These are phyloP conservation scores for Calocybe cyanea DNA, from an alignment of 768 basidiomycete genomes.

Conservation along the genomic window DNA sequence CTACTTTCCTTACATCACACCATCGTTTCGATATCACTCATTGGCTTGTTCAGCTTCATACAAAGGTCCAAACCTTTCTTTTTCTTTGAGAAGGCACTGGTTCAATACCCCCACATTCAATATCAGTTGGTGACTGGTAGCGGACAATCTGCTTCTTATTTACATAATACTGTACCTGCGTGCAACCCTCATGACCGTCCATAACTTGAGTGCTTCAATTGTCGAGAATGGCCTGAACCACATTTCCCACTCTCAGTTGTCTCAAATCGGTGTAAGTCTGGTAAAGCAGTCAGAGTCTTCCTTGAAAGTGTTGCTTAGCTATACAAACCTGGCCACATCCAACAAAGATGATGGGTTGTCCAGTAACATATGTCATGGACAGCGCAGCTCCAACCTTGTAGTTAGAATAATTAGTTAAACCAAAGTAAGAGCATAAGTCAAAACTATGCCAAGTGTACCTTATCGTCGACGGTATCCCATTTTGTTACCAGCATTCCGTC, in stretches of 20 bases:
- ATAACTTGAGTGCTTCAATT: conserved; percentile 51
- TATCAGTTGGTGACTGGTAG: too few species aligned
- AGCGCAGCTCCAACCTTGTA: conserved; percentile 92
- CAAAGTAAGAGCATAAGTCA: neutral
- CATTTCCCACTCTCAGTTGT: conserved; percentile 85
- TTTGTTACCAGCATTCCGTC: conserved; percentile 99
- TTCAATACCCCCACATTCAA: too few species aligned
- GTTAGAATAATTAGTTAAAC: conserved; percentile 1
- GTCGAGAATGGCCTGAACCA: conserved; percentile 88
- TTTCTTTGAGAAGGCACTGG: too few species aligned
- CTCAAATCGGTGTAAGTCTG: conserved; percentile 97
- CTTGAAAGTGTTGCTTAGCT: neutral
- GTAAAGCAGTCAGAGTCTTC: neutral
- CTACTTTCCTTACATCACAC: too few species aligned
- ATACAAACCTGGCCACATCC: conserved; percentile 88
- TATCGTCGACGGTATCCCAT: conserved; percentile 98
- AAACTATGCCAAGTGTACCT: conserved; percentile 57
- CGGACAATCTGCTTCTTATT: neutral
- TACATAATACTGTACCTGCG: neutral
- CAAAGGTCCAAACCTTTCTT: too few species aligned
- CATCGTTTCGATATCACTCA: too few species aligned
- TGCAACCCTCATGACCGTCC: neutral
- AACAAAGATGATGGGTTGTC: conserved; percentile 97
- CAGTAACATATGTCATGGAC: conserved; percentile 99
- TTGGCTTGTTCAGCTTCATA: too few species aligned